These are phyloP conservation scores for Paraleonurus japonicus DNA, from an alignment of 257 asterid species.

Conservation along the genomic window DNA sequence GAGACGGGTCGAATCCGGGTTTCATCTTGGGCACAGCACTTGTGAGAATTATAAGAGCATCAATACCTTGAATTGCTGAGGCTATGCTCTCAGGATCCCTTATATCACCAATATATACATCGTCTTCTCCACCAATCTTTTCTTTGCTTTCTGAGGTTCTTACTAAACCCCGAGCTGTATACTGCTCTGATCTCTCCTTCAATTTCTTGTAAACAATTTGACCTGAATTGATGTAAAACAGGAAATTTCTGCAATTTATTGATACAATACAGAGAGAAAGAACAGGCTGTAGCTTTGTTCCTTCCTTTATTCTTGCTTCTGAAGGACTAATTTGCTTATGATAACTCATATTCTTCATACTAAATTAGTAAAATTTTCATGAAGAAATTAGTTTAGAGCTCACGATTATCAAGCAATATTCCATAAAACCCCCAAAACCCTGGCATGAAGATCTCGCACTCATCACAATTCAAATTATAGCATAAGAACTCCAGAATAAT, in stretches of 20 bases:
- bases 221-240: conserved; percentile 38
- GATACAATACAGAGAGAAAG: background rate
- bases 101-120: conserved; percentile 77
- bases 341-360: background rate
- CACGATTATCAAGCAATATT: background rate
- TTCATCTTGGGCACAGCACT: conserved; percentile 96
- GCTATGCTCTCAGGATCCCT: conserved; percentile 53
- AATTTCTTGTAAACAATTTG: conserved; percentile 89
- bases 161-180: conserved; percentile 66
- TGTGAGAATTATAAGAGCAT: conserved; percentile 85
- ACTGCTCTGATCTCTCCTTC: conserved; percentile 71
- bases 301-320: background rate
- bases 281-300: background rate
- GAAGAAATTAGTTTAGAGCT: background rate
- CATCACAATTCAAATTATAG: background rate
- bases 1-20: conserved; percentile 78
- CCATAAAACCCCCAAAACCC: background rate
- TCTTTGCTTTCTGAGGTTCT: conserved; percentile 90
- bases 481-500: background rate
- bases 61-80: conserved; percentile 67
- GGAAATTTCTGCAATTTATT: background rate
- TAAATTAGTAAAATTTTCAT: background rate
- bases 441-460: too few relatives aligned
- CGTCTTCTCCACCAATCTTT: conserved; percentile 74
- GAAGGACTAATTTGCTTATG: background rate